These are phyloP conservation scores for Fusarium dimerum DNA, from an alignment of 2,329 filamentous ascomycete genomes.

Conservation along the genomic window DNA sequence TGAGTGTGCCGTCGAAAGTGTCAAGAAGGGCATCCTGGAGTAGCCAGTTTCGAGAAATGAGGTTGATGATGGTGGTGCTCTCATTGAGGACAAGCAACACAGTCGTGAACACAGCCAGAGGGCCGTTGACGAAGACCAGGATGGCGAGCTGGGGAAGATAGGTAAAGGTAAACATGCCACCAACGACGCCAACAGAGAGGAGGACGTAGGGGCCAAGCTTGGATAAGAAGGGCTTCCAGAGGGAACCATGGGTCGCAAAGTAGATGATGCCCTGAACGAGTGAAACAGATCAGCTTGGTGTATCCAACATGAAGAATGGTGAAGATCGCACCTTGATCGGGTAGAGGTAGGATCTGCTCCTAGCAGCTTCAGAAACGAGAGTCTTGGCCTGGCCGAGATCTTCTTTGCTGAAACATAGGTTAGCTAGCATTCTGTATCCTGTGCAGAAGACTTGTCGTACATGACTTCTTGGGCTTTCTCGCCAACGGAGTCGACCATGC, in stretches of 20 bases:
- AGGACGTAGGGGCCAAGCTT: constrained; percentile 62
- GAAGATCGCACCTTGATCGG: constrained; percentile 64
- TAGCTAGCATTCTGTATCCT: constrained; percentile 10
- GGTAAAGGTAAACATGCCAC: constrained; percentile 83
- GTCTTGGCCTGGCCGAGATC: constrained; percentile 69
- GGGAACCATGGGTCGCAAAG: constrained; percentile 53
- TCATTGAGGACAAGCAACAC: constrained; percentile 67
- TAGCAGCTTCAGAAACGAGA: constrained; percentile 68
- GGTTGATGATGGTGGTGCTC: constrained; percentile 58
- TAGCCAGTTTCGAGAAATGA: constrained; percentile 68
- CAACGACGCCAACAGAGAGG: constrained; percentile 71
- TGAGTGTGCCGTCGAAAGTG: constrained; percentile 78
- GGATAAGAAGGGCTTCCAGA: constrained; percentile 61
- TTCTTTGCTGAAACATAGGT: constrained; percentile 51
- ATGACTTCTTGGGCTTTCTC: constrained; percentile 52
- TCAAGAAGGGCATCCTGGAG: constrained; percentile 82
- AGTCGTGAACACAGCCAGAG: constrained; percentile 73
- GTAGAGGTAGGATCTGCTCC: constrained; percentile 81
- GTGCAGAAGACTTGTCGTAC: constrained; percentile 32
- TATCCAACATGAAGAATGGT: neutral
- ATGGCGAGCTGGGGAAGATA: constrained; percentile 84
- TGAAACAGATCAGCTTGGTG: constrained; percentile 9
- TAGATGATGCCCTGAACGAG: constrained; percentile 57
- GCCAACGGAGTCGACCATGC: constrained; percentile 42
- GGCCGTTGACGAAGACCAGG: constrained; percentile 82